Evolutionary conservation across 1,139 yeast species (phyloP).

Genomic region (Wickerhamomyces sp.): DNA sequence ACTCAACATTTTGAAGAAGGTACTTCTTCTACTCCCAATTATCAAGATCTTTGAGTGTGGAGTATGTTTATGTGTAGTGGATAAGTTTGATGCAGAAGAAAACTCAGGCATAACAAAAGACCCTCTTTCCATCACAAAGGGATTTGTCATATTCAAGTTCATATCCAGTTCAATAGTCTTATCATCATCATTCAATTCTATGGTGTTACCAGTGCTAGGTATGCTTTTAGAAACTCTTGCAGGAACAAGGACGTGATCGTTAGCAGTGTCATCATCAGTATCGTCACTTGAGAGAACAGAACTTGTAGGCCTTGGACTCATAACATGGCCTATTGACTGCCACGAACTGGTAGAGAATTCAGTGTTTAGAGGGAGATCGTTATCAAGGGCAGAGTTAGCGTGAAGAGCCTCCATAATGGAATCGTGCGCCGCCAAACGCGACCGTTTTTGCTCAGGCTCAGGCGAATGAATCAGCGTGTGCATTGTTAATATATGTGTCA

Average conservation of each 20-base stretch:
- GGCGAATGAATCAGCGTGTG: neutral
- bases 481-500: neutral
- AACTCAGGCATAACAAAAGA: conserved; percentile 18
- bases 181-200: conserved; percentile 13
- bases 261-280: conserved; percentile 16
- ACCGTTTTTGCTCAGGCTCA: conserved; percentile 1
- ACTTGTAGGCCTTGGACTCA: conserved; percentile 23
- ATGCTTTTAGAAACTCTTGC: neutral
- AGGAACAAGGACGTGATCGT: neutral
- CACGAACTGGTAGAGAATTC: conserved; percentile 19
- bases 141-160: conserved; percentile 12
- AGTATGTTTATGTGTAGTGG: neutral
- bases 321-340: conserved; percentile 17
- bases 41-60: conserved; percentile 16
- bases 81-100: neutral
- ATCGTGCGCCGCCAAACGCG: conserved; percentile 18
- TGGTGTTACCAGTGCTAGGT: neutral
- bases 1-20: conserved; percentile 16
- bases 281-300: conserved; percentile 24
- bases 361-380: too few species aligned
- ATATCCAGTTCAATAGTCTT: conserved; percentile 21
- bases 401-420: conserved; percentile 21
- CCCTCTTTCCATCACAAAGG: neutral
- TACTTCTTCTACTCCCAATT: conserved; percentile 21
- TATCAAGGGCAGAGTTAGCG: neutral